Evolutionary conservation across 2,329 filamentous ascomycete species (phyloP).

Genomic region (Aspergillus ibericus): DNA sequence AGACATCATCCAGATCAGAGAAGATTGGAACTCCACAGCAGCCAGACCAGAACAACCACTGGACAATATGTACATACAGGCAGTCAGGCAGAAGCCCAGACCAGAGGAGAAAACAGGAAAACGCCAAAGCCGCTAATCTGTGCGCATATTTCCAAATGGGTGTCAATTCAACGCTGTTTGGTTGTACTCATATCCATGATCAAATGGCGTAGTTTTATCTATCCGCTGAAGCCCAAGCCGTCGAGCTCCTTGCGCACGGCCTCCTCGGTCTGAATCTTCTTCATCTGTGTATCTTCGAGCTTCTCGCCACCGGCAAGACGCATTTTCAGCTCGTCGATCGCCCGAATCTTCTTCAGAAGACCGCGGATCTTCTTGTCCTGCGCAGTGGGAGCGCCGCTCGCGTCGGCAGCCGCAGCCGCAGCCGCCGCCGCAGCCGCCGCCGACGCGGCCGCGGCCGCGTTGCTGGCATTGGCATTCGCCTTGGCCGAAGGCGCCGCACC

Average conservation of each 20-base stretch:
- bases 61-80: conserved; percentile 1
- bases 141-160: not conserved
- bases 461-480: conserved; percentile 29
- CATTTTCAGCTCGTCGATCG: conserved; percentile 98
- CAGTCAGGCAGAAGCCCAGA: not conserved
- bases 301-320: conserved; percentile 91
- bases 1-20: not conserved
- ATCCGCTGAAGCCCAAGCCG: conserved; percentile 53
- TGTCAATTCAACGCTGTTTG: not conserved
- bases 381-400: conserved; percentile 54
- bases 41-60: not conserved
- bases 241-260: conserved; percentile 81
- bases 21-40: not conserved
- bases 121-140: not conserved
- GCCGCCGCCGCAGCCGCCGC: conserved; percentile 21
- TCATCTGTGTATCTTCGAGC: conserved; percentile 95
- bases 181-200: not conserved
- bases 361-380: conserved; percentile 93
- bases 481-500: conserved; percentile 30
- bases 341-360: conserved; percentile 93
- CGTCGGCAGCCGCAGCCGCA: conserved; percentile 19
- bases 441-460: conserved; percentile 23
- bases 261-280: conserved; percentile 92
- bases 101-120: not conserved
- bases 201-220: conserved; percentile 4